Base-by-base conservation (phyloP, 2,329 filamentous ascomycete genomes). In the Fusarium sp. region DNA sequence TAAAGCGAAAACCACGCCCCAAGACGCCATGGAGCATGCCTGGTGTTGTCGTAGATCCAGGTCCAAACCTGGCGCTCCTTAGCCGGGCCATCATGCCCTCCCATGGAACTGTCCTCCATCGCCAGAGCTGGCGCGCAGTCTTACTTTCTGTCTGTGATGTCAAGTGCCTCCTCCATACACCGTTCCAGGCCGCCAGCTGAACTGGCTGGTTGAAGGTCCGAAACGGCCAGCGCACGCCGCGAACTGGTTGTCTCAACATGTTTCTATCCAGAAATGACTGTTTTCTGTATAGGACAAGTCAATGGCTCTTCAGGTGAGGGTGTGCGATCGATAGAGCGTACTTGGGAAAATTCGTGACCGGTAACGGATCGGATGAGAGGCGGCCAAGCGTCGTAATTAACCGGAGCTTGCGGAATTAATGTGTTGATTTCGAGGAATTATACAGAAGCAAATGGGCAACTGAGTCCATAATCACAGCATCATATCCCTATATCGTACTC, bases 1-100 rank as follows among this genome's bases (percentile, higher is more conserved):
- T 74, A 53, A 74, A 76, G 25, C 69, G 68, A 54, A 78, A 78
- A 9, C 72, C 73, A 46, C 75, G 75, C 21, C 61, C 66, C 39
- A 71, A 48, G 7, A 53, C 52, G 25, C 65, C 67, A 36, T 66
- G 67, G 14, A 72, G 61, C 25, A 61, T 57, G 39, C 51, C 41
- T 23, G 65, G 63, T 35, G 64, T 62, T 41, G 58, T 63, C 31
- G 56, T 36, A 44, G 63, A 63, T 21, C 56, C 56, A 36, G 58
- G 37, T 35, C 45, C 57, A 11, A 65, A 57, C 25, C 60, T 49
- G 19, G 45, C 32, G 35, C 48, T 54, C 29, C 63, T 67, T 36
- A 70, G 48, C 32, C 57, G 62, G 38, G 55, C 54, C 48, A 63
- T 14, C 25, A 67, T 44, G 38, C 66, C 53, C 35, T 70, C 53